phyloP scores from a whole-genome alignment of 805 yeast species.

The Lachancea lanzarotensis region DNA sequence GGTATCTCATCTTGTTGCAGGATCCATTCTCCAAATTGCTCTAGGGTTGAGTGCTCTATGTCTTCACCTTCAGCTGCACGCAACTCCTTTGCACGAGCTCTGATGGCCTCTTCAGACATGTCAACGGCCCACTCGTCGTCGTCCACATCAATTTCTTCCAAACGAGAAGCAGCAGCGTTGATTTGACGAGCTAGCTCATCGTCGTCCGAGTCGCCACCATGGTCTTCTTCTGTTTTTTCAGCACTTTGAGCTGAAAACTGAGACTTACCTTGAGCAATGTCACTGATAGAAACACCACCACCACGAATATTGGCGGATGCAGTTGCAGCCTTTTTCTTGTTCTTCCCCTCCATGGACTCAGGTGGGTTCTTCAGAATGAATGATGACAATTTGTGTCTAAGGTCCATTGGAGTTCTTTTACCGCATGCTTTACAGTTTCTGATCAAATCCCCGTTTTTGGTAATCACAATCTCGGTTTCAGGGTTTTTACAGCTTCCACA shows the following conservation, averaged over 20 bases:
- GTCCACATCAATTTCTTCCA: conserved; percentile 57
- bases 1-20: conserved; percentile 59
- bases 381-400: conserved; percentile 79
- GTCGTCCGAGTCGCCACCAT: conserved; percentile 44
- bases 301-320: conserved; percentile 87
- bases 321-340: conserved; percentile 75
- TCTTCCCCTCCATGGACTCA: conserved; percentile 45
- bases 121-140: conserved; percentile 98
- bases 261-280: conserved; percentile 57
- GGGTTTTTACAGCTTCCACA: conserved; percentile 96
- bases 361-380: conserved; percentile 89
- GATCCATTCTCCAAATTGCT: conserved; percentile 88
- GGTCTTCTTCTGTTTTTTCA: conserved; percentile 27
- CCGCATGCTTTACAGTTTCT: conserved; percentile 99
- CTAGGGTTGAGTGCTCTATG: conserved; percentile 46
- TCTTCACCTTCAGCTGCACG: conserved; percentile 51
- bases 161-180: conserved; percentile 74
- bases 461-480: conserved; percentile 82
- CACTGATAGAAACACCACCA: conserved; percentile 76
- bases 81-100: conserved; percentile 81
- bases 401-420: conserved; percentile 73
- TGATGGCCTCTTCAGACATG: conserved; percentile 92
- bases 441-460: conserved; percentile 60
- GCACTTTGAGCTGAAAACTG: conserved; percentile 26
- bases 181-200: conserved; percentile 72